These are phyloP conservation scores for Euptelea pleiosperma DNA, from an alignment of 164 flowering plant species.

Conservation along the genomic window DNA sequence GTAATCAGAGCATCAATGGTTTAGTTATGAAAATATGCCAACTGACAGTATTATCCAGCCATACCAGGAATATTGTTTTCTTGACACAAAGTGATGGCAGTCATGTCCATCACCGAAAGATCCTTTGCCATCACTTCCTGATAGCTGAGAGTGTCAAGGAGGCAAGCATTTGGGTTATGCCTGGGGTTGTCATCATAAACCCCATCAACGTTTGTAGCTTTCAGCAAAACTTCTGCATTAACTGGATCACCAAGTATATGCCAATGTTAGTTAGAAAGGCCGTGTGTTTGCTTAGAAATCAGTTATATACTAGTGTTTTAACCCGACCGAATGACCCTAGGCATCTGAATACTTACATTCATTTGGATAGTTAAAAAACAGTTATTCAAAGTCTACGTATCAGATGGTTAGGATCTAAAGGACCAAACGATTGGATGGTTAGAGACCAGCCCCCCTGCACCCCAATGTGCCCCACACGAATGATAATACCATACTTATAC, in stretches of 20 bases:
- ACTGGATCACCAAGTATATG: slow-evolving; percentile 40
- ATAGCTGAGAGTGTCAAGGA: slow-evolving; percentile 73
- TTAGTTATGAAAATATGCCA: not conserved
- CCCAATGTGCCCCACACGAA: not conserved
- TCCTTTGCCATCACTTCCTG: slow-evolving; percentile 84
- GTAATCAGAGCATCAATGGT: not conserved
- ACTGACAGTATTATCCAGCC: not conserved
- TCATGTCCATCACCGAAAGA: slow-evolving; percentile 98
- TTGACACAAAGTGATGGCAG: slow-evolving; percentile 94
- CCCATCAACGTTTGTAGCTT: slow-evolving; percentile 98
- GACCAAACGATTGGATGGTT: too few relatives aligned
- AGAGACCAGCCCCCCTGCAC: too few relatives aligned
- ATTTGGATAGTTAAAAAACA: too few relatives aligned
- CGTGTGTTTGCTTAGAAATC: not conserved
- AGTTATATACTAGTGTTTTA: not conserved
- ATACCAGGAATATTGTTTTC: slow-evolving; percentile 96
- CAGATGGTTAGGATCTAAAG: too few relatives aligned
- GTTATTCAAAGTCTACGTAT: too few relatives aligned
- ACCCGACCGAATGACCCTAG: too few relatives aligned
- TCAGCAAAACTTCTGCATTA: slow-evolving; percentile 95
- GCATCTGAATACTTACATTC: too few relatives aligned
- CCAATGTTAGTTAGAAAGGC: slow-evolving; percentile 3
- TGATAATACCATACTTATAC: not conserved
- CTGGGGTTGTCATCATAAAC: slow-evolving; percentile 82
- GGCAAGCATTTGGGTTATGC: slow-evolving; percentile 69